These are phyloP conservation scores for Ambrosiella xylebori DNA, from an alignment of 2,329 filamentous ascomycete species.

Conservation along the genomic window DNA sequence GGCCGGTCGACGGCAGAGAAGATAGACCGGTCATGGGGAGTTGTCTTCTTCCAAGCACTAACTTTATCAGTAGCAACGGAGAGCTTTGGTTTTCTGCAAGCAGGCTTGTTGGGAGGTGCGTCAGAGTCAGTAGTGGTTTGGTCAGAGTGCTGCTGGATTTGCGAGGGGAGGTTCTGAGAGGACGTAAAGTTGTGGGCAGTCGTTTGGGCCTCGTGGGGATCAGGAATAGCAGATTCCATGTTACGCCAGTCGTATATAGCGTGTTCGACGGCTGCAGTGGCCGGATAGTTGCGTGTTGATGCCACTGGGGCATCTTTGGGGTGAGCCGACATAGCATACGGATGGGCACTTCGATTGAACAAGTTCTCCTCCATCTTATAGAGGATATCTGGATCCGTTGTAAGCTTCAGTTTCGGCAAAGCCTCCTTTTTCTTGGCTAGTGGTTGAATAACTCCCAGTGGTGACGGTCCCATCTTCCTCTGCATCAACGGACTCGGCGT, in stretches of 20 bases:
- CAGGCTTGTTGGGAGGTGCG: neutral
- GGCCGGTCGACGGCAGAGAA: slow-evolving; percentile 11
- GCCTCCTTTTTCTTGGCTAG: neutral
- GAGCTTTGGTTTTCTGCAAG: slow-evolving; percentile 6
- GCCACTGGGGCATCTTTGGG: neutral
- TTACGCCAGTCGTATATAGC: slow-evolving; percentile 4
- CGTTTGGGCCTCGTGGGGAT: neutral
- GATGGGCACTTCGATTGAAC: slow-evolving; percentile 2
- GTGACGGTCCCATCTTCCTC: neutral
- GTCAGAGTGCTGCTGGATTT: neutral
- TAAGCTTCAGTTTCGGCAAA: slow-evolving; percentile 10
- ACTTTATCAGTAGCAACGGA: slow-evolving; percentile 4
- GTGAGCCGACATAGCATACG: slow-evolving; percentile 6
- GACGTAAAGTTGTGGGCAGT: neutral
- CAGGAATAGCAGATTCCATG: neutral
- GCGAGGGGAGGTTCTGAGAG: neutral
- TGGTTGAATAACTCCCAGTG: neutral
- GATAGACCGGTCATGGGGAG: neutral
- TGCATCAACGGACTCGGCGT: neutral
- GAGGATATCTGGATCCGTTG: slow-evolving; percentile 10
- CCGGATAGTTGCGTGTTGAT: slow-evolving; percentile 4
- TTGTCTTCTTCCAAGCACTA: slow-evolving; percentile 10
- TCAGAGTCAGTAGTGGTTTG: neutral
- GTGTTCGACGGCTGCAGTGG: slow-evolving; percentile 1
- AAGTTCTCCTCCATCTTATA: slow-evolving; percentile 10